These are phyloP conservation scores for Boletus eberwhitei DNA, from an alignment of 768 basidiomycete genomes.

Conservation along the genomic window DNA sequence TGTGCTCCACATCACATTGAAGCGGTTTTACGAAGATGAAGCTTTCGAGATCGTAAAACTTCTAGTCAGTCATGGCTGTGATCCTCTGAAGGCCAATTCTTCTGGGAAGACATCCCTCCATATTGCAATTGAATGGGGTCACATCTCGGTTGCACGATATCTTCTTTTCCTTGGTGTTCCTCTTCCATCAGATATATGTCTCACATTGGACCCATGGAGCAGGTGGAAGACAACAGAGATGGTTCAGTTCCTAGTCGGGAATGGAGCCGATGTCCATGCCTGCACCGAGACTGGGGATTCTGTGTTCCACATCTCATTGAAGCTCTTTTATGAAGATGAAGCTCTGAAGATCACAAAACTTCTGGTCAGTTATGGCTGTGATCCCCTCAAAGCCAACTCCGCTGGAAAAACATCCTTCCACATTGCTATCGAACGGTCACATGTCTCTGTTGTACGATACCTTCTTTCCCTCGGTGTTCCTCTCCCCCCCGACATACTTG, in stretches of 20 bases:
- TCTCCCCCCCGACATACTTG: background rate
- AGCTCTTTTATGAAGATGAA: no score
- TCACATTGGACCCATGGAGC: no score
- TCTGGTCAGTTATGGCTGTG: background rate
- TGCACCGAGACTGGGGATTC: background rate
- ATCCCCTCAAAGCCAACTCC: background rate
- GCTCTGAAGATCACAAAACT: no score
- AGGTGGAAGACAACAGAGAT: no score
- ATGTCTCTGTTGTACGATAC: background rate
- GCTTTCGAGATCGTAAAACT: background rate
- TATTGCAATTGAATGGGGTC: background rate
- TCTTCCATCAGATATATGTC: background rate
- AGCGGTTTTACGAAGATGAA: no score
- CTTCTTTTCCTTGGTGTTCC: background rate
- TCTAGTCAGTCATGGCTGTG: background rate
- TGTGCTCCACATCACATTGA: no score
- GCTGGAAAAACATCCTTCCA: background rate
- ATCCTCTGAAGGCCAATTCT: background rate
- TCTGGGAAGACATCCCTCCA: background rate
- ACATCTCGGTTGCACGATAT: background rate
- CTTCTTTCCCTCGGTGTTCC: background rate
- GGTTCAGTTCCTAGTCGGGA: background rate
- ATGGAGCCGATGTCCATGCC: background rate
- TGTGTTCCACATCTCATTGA: background rate
- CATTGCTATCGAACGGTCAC: background rate